A percentile compares a stretch with the other conserved stretches of the same genome.
Evolutionary conservation across 2,329 filamentous ascomycete genomes (phyloP).

Genomic region (Colletotrichum neosansevieriae): DNA sequence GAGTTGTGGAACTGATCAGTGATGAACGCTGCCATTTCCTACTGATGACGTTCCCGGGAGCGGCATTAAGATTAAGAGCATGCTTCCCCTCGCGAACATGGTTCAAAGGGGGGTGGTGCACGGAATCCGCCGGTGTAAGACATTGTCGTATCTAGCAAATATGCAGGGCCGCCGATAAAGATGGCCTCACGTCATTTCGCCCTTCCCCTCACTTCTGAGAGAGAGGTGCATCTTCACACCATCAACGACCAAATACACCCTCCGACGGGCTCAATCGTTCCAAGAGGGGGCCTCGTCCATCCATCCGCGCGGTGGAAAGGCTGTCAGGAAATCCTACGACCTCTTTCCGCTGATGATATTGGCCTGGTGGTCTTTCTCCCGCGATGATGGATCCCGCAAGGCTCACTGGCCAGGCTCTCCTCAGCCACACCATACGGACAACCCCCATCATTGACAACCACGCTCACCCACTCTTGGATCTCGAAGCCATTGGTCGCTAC

Average conservation of each 20-base stretch:
- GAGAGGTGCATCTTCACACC: conserved; percentile 13
- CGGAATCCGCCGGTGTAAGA: conserved; percentile 13
- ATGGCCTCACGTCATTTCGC: conserved; percentile 34
- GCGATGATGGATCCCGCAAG: conserved; percentile 40
- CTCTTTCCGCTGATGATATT: conserved; percentile 1
- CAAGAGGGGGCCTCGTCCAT: conserved; percentile 14
- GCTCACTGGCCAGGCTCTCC: conserved; percentile 42
- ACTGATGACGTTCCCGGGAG: neutral
- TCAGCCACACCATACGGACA: conserved; percentile 57
- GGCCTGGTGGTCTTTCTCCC: conserved; percentile 29
- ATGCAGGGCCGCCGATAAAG: conserved; percentile 33
- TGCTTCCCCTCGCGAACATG: conserved; percentile 1
- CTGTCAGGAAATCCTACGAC: conserved; percentile 3
- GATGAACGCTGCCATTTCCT: neutral
- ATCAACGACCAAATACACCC: conserved; percentile 6
- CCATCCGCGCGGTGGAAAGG: conserved; percentile 24
- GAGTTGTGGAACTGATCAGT: conserved; percentile 11
- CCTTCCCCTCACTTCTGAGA: conserved; percentile 15
- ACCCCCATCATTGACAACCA: conserved; percentile 81
- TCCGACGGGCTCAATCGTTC: neutral
- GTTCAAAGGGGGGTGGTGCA: conserved; percentile 9
- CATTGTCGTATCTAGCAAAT: conserved; percentile 8
- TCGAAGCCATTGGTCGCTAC: conserved; percentile 59
- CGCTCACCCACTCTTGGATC: conserved; percentile 75
- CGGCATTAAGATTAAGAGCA: neutral